phyloP scores from a whole-genome alignment of 2,329 filamentous ascomycete species.

The Fusarium sp. region DNA sequence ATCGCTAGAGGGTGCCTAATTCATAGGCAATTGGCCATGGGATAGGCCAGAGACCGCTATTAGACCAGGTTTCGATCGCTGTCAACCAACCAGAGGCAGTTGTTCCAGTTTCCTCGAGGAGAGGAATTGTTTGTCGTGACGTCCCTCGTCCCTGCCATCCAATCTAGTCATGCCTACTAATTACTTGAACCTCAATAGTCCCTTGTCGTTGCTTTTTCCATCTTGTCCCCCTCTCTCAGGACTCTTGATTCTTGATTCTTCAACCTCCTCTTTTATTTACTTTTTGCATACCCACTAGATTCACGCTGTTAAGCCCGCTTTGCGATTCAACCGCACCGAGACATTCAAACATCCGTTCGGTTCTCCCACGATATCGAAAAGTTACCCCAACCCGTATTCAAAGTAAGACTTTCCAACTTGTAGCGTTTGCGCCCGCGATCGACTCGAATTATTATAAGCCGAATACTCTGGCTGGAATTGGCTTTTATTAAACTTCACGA shows the following conservation, averaged over 20 bases:
- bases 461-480: constrained; percentile 6
- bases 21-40: neutral
- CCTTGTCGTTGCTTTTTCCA: constrained; percentile 40
- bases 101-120: constrained; percentile 3
- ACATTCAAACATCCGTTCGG: constrained; percentile 10
- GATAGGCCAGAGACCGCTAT: constrained; percentile 3
- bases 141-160: constrained; percentile 31
- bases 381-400: constrained; percentile 15
- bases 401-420: constrained; percentile 9
- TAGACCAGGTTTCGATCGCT: constrained; percentile 17
- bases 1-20: constrained; percentile 30
- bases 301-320: constrained; percentile 1
- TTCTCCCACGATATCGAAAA: constrained; percentile 24
- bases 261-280: constrained; percentile 12
- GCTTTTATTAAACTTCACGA: constrained; percentile 20
- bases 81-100: constrained; percentile 29
- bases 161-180: constrained; percentile 2
- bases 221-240: constrained; percentile 24
- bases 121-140: constrained; percentile 26
- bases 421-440: constrained; percentile 29
- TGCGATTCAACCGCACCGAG: constrained; percentile 15
- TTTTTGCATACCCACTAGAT: constrained; percentile 8
- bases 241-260: constrained; percentile 21
- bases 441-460: constrained; percentile 6
- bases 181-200: constrained; percentile 29